Conservation (phyloP, 2,329 filamentous ascomycete species). For the Pseudonectria buxi region DNA sequence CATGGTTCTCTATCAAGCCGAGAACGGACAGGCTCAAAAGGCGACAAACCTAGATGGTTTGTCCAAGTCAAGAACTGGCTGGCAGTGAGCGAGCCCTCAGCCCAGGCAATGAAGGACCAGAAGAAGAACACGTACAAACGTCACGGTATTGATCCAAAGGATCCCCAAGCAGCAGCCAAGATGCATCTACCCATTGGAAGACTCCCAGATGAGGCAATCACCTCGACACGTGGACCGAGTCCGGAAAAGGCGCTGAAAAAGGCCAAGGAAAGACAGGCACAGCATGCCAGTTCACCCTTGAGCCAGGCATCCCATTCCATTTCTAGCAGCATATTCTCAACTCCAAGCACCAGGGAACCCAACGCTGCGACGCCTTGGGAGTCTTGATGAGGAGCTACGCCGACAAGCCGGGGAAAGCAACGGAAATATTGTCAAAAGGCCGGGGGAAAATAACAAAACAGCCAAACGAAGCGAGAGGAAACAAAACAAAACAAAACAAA, state of each 20-base stretch:
- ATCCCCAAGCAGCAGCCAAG: conserved; percentile 38
- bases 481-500: too few relatives aligned
- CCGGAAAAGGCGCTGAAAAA: conserved; percentile 38
- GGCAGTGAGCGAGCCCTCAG: conserved; percentile 42
- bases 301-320: conserved; percentile 25
- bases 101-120: conserved; percentile 41
- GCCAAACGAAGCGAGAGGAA: background rate
- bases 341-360: conserved; percentile 22
- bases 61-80: conserved; percentile 43
- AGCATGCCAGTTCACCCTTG: conserved; percentile 20
- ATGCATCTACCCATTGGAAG: conserved; percentile 39
- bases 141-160: conserved; percentile 37
- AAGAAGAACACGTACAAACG: conserved; percentile 36
- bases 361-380: conserved; percentile 30
- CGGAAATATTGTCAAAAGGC: too few relatives aligned
- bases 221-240: conserved; percentile 37
- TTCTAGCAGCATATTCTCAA: conserved; percentile 30
- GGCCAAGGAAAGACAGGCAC: conserved; percentile 26
- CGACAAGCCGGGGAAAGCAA: background rate
- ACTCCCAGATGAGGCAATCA: conserved; percentile 40
- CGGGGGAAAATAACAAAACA: background rate
- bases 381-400: conserved; percentile 6
- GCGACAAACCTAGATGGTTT: conserved; percentile 31
- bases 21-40: conserved; percentile 17
- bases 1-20: conserved; percentile 8